A percentile compares a stretch with the other conserved stretches of the same genome.
Conservation (phyloP, 2,329 filamentous ascomycete genomes). For the Colletotrichum horii region DNA sequence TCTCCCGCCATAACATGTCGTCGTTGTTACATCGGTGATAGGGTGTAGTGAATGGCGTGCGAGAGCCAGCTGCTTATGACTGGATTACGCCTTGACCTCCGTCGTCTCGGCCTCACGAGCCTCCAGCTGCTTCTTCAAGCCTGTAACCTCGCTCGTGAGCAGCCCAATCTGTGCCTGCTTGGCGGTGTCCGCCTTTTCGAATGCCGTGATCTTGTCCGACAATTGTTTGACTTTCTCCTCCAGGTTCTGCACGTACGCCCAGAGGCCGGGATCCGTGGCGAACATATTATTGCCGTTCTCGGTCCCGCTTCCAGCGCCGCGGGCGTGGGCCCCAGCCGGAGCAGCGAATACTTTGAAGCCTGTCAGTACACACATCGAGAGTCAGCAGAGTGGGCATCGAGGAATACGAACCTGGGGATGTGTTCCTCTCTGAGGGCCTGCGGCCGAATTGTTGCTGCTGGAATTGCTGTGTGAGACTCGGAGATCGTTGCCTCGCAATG, state of each 20-base stretch:
- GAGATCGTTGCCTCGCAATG: slow-evolving; percentile 64
- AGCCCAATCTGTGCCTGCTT: slow-evolving; percentile 40
- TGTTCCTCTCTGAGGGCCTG: slow-evolving; percentile 59
- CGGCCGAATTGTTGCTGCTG: slow-evolving; percentile 69
- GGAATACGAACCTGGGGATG: slow-evolving; percentile 41
- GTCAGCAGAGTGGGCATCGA: neutral
- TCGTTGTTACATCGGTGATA: slow-evolving; percentile 23
- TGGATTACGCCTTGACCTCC: slow-evolving; percentile 9
- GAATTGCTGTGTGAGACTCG: slow-evolving; percentile 68
- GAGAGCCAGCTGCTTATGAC: neutral
- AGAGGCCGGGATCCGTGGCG: slow-evolving; percentile 67
- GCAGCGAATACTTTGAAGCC: slow-evolving; percentile 8
- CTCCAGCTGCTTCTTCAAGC: slow-evolving; percentile 36
- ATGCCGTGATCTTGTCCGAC: slow-evolving; percentile 40
- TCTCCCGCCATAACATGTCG: slow-evolving; percentile 7
- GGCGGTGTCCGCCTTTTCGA: slow-evolving; percentile 44
- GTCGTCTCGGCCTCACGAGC: slow-evolving; percentile 18
- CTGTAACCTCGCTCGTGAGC: slow-evolving; percentile 39
- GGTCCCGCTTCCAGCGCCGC: slow-evolving; percentile 54
- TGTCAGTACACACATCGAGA: neutral
- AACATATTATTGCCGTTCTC: slow-evolving; percentile 73
- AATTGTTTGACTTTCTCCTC: slow-evolving; percentile 63
- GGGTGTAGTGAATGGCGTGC: slow-evolving; percentile 3
- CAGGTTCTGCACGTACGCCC: slow-evolving; percentile 74
- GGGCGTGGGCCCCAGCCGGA: slow-evolving; percentile 27